phyloP scores from a whole-genome alignment of 169 alveolate genomes.

The Cryptosporidium sp. region DNA sequence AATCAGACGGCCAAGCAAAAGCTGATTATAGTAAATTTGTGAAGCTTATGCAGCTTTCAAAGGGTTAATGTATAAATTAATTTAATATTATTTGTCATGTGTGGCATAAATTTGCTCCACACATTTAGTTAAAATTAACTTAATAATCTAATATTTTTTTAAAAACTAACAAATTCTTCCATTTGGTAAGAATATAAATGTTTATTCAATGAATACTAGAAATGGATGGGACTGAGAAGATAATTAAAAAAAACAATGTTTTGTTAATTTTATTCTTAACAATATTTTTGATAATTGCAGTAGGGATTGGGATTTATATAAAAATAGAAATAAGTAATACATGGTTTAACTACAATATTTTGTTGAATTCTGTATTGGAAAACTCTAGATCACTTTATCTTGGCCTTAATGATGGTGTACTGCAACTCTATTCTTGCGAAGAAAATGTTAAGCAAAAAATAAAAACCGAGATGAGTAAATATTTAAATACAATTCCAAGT shows the following conservation, averaged over 20 bases:
- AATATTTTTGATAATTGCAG: neutral
- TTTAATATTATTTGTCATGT: neutral
- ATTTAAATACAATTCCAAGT: slow-evolving; percentile 7
- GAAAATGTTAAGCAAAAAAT: neutral
- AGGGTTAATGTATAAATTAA: neutral
- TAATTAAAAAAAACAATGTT: slow-evolving; percentile 9
- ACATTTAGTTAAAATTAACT: neutral
- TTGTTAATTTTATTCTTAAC: neutral
- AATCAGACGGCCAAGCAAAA: slow-evolving; percentile 73
- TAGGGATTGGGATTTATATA: slow-evolving; percentile 13
- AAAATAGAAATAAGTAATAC: slow-evolving; percentile 9
- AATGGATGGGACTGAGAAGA: neutral
- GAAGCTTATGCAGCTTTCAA: slow-evolving; percentile 58
- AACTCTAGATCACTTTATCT: slow-evolving; percentile 46
- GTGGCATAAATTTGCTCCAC: slow-evolving; percentile 65
- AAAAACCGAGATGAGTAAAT: slow-evolving; percentile 1
- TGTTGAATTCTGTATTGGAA: slow-evolving; percentile 41
- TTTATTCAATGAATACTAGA: neutral
- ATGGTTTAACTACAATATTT: slow-evolving; percentile 40
- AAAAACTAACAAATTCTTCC: too few species aligned
- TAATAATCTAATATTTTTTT: neutral
- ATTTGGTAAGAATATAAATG: neutral
- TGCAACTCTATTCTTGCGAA: slow-evolving; percentile 38
- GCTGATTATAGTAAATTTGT: slow-evolving; percentile 73
- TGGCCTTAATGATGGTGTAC: slow-evolving; percentile 32